A percentile compares a stretch with the other conserved stretches of the same genome.
Conservation (phyloP, 1,284 basidiomycete genomes). For the Vanrija humicola region DNA sequence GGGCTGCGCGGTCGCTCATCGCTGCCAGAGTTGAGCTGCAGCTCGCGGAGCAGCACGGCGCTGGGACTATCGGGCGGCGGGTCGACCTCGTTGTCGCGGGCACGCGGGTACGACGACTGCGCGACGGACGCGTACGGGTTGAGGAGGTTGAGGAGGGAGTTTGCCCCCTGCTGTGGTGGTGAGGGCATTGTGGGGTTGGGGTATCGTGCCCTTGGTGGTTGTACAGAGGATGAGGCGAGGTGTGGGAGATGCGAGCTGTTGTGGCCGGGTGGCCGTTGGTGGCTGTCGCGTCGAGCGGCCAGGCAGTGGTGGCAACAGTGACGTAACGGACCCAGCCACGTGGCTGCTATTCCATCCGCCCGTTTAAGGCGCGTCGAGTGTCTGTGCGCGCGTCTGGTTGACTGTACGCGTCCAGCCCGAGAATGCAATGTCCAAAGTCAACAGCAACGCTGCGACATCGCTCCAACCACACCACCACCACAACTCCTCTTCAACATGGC, state of each 20-base stretch:
- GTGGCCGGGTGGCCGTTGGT: no score
- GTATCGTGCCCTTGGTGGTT: not conserved
- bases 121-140: conserved; percentile 69
- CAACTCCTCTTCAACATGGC: conserved; percentile 8
- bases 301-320: no score
- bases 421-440: no score
- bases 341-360: no score
- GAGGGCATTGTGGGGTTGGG: conserved; percentile 8
- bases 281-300: no score
- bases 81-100: conserved; percentile 39
- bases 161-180: conserved; percentile 7
- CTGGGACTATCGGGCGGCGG: conserved; percentile 37
- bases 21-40: conserved; percentile 18
- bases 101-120: conserved; percentile 64
- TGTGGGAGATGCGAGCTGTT: no score
- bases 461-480: not conserved
- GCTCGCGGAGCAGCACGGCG: conserved; percentile 38
- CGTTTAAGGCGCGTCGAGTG: no score
- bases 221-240: no score
- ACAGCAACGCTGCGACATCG: no score
- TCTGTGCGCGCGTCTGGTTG: no score
- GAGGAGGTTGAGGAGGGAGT: conserved; percentile 67
- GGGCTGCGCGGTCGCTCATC: not conserved
- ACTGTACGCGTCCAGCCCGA: not conserved
- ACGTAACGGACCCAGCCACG: no score